Evolutionary conservation across 352 stramenopile species (phyloP).

Genomic region (Phytopythium mirpurense): DNA sequence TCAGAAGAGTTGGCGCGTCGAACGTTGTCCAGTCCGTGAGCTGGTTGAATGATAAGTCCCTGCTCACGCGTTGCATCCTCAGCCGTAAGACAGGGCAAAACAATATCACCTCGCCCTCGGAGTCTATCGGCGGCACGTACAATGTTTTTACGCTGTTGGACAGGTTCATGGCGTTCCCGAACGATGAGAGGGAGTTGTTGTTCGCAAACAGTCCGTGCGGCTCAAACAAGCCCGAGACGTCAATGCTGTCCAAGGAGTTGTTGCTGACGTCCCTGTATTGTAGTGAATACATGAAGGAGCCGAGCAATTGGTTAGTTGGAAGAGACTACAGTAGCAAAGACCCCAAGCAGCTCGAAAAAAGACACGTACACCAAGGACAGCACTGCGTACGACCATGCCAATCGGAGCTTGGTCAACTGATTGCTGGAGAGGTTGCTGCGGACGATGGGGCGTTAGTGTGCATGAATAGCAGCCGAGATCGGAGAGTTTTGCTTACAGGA

Average conservation of each 20-base stretch:
- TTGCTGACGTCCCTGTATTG: slow-evolving; percentile 2
- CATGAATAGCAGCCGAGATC: not conserved
- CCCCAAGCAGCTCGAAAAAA: not conserved
- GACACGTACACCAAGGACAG: not conserved
- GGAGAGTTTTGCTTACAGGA: not conserved
- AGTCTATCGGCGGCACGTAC: not conserved
- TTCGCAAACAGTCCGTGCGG: slow-evolving; percentile 1
- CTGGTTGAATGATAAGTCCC: slow-evolving; percentile 4
- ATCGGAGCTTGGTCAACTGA: not conserved
- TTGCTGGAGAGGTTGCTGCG: slow-evolving; percentile 5
- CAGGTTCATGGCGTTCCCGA: not conserved
- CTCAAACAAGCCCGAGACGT: not conserved
- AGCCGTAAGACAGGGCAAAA: too few relatives aligned
- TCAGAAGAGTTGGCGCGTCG: not conserved
- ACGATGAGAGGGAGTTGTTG: slow-evolving; percentile 4
- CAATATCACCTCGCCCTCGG: too few relatives aligned
- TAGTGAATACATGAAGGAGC: too few relatives aligned
- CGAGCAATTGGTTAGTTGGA: too few relatives aligned
- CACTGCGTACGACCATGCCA: not conserved
- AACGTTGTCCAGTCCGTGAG: slow-evolving; percentile 2
- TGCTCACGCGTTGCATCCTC: too few relatives aligned
- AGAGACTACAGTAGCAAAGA: too few relatives aligned
- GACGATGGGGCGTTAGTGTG: not conserved
- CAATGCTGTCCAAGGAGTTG: not conserved
- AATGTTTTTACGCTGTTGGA: not conserved